phyloP scores from a whole-genome alignment of 331 rosid genomes.

The Phaseolus coccineus region DNA sequence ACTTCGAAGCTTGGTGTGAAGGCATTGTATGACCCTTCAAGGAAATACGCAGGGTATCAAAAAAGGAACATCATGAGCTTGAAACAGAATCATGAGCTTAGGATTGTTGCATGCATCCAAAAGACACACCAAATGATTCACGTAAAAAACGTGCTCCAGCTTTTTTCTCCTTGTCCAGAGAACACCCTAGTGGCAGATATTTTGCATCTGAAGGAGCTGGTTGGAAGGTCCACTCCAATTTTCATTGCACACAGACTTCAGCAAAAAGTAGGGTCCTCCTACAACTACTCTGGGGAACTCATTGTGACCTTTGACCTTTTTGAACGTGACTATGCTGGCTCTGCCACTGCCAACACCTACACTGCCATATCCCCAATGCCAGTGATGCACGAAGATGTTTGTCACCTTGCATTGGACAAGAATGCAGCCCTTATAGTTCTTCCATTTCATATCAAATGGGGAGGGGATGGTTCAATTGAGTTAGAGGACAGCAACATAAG shows the following conservation, averaged over 20 bases:
- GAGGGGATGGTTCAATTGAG: slow-evolving; percentile 50
- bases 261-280: background rate
- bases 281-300: slow-evolving; percentile 52
- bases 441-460: slow-evolving; percentile 66
- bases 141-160: slow-evolving; percentile 47
- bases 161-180: slow-evolving; percentile 41
- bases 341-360: slow-evolving; percentile 42
- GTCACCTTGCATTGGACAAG: slow-evolving; percentile 60
- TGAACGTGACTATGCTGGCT: slow-evolving; percentile 42
- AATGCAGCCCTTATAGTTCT: slow-evolving; percentile 53
- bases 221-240: slow-evolving; percentile 61
- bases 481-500: slow-evolving; percentile 49
- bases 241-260: slow-evolving; percentile 62
- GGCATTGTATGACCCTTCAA: slow-evolving; percentile 53
- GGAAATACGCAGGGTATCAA: slow-evolving; percentile 54
- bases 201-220: slow-evolving; percentile 60
- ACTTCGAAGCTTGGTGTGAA: slow-evolving; percentile 38
- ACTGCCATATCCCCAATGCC: slow-evolving; percentile 55
- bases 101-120: slow-evolving; percentile 52
- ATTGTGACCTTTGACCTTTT: slow-evolving; percentile 49
- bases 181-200: slow-evolving; percentile 48
- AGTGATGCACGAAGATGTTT: slow-evolving; percentile 59
- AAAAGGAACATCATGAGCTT: slow-evolving; percentile 51
- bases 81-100: slow-evolving; percentile 46
- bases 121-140: slow-evolving; percentile 38